Base-by-base conservation (phyloP, 331 rosid genomes). In the Erythrophleum ivorense region DNA sequence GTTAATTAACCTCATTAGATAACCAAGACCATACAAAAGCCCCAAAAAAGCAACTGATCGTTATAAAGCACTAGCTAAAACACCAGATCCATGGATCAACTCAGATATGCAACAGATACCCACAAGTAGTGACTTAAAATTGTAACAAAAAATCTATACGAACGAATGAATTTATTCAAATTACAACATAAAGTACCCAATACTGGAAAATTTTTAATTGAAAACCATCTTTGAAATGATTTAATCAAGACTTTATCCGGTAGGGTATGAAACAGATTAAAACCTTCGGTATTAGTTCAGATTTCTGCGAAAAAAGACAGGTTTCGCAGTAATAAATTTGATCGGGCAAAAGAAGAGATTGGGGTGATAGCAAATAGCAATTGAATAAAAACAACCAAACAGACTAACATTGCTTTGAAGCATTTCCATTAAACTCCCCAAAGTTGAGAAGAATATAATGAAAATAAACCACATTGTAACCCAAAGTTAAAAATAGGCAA, bases 31-130 rank as follows among this genome's bases (percentile, higher is more conserved):
- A 14, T 16, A 66, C 15, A 36, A 11, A 70, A 76, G 66, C 31
- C 33, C 73, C 18, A n/a, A 83, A 78, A 60, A 68, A 76, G 29
- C 52, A 85, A 77, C 43, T 73, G 85, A 74, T 84, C 83, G 41
- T 43, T n/a, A 73, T 0, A 57, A 70, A 76, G 49, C 34, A 72
- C 53, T 59, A 41, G 52, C 53, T 52, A 84, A 87, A 77, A 83
- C 83, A 45, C 70, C 91, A 93, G 97, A 93, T 91, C 97, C 92
- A 66, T 36, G 15, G 46, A 85, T 54, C 68, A 87, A 84, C 16
- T 33, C 69, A 83, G 58, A 71, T 94, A 91, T 91, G 94, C 92
- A 91, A 85, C 68, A 64, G 46, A 71, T 76, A 76, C 53, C 55
- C 76, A 72, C 13, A 43, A 52, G 50, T 43, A 73, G 0, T 24